These are phyloP conservation scores for Saitozyma sp. DNA, from an alignment of 768 basidiomycete species.

Conservation along the genomic window DNA sequence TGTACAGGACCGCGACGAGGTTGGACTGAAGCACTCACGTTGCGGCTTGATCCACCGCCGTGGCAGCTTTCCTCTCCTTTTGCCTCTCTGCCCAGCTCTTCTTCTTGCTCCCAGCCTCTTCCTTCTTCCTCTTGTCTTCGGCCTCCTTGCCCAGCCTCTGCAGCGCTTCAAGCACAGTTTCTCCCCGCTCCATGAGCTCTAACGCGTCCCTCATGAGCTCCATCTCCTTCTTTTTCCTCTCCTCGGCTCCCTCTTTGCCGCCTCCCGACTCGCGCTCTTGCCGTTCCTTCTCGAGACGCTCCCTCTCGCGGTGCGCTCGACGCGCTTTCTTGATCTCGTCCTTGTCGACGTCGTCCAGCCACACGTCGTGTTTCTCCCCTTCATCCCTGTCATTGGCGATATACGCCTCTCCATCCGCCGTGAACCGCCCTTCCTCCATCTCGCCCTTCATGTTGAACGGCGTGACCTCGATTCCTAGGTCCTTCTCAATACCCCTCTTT, in stretches of 20 bases:
- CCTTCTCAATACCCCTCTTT: conserved; percentile 55
- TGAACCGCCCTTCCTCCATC: conserved; percentile 97
- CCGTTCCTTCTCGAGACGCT: conserved; percentile 66
- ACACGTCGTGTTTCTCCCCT: conserved; percentile 86
- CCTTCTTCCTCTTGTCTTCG: conserved; percentile 41
- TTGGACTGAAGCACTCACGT: conserved; percentile 17
- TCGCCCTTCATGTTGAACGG: conserved; percentile 99
- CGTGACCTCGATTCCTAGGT: conserved; percentile 88
- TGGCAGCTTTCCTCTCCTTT: conserved; percentile 47
- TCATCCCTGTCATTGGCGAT: conserved; percentile 85
- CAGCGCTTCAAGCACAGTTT: conserved; percentile 84
- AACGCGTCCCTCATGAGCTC: conserved; percentile 59
- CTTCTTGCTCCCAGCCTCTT: conserved; percentile 25
- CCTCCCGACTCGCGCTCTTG: conserved; percentile 70
- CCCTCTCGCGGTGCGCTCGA: conserved; percentile 68
- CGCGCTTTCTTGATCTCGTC: conserved; percentile 79
- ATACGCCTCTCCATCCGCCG: conserved; percentile 71
- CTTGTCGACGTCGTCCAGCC: conserved; percentile 88
- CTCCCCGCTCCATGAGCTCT: conserved; percentile 77
- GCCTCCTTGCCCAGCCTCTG: conserved; percentile 69
- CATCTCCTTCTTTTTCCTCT: conserved; percentile 35
- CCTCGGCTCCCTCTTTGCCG: conserved; percentile 10
- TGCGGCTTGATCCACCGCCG: conserved; percentile 25
- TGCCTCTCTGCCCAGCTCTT: conserved; percentile 54
- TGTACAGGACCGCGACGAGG: not conserved